A percentile compares a stretch with the other conserved stretches of the same genome.
phyloP scores from a whole-genome alignment of 345 rosid species.

The Heritiera fomes region DNA sequence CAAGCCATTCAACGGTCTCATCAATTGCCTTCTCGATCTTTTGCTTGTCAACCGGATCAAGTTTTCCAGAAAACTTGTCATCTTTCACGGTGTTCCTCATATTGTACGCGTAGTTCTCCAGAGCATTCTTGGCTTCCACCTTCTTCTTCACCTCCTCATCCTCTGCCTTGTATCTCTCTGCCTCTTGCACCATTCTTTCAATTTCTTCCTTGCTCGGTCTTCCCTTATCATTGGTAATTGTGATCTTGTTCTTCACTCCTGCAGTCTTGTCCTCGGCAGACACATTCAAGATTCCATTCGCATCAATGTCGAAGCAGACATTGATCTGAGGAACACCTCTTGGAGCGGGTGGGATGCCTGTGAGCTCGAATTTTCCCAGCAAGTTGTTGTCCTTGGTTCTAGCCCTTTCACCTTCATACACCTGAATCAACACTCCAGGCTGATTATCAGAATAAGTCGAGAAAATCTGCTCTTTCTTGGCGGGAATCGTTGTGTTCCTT shows the following conservation, averaged over 20 bases:
- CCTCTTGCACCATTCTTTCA: slow-evolving; percentile 12
- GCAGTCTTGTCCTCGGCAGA: slow-evolving; percentile 5
- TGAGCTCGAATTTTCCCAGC: background rate
- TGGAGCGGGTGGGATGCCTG: slow-evolving; percentile 4
- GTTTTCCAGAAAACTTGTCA: background rate
- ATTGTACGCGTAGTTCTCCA: slow-evolving; percentile 28
- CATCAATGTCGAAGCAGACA: slow-evolving; percentile 13
- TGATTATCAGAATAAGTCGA: slow-evolving; percentile 4
- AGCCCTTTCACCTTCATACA: slow-evolving; percentile 11
- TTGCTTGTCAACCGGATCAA: background rate
- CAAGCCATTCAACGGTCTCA: slow-evolving; percentile 2
- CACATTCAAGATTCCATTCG: background rate
- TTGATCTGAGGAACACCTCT: slow-evolving; percentile 11
- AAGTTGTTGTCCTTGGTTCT: slow-evolving; percentile 13
- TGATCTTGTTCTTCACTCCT: slow-evolving; percentile 9
- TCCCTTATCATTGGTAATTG: slow-evolving; percentile 6
- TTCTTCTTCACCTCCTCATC: slow-evolving; percentile 42
- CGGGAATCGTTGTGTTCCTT: slow-evolving; percentile 28
- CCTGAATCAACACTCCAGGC: slow-evolving; percentile 1
- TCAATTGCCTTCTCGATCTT: slow-evolving; percentile 8
- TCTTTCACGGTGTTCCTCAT: slow-evolving; percentile 15
- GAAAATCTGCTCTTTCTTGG: slow-evolving; percentile 9
- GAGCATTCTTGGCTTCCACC: slow-evolving; percentile 34
- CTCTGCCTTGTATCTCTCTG: slow-evolving; percentile 30
- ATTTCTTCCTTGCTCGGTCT: slow-evolving; percentile 6